Evolutionary conservation across 225 moss, liverwort and hornwort genomes (phyloP).

Genomic region (Bryoerythrophyllum caledonicum): DNA sequence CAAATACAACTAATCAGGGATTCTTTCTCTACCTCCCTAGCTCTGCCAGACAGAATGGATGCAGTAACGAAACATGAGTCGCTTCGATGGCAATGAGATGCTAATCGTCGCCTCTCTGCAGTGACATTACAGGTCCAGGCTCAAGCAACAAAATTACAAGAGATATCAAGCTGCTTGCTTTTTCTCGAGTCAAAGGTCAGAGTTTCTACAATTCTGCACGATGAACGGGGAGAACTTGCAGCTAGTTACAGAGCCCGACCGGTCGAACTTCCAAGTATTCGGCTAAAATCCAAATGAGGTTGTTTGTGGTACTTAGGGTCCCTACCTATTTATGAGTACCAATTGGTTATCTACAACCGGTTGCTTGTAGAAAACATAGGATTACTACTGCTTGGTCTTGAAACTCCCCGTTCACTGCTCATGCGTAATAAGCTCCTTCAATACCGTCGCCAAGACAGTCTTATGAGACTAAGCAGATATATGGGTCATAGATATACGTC

Average conservation of each 20-base stretch:
- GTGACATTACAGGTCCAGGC: slow-evolving; percentile 19
- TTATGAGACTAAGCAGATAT: slow-evolving; percentile 9
- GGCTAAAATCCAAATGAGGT: background rate
- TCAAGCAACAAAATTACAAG: slow-evolving; percentile 14
- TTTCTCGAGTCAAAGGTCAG: slow-evolving; percentile 8
- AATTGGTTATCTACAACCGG: background rate
- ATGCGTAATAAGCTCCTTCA: background rate
- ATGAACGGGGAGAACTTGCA: background rate
- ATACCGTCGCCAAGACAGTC: slow-evolving; percentile 7
- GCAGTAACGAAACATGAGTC: slow-evolving; percentile 15
- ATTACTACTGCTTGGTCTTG: background rate
- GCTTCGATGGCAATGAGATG: slow-evolving; percentile 7
- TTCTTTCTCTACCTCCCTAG: slow-evolving; percentile 5
- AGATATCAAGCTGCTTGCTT: background rate
- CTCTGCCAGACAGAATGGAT: slow-evolving; percentile 15
- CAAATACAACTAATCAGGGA: slow-evolving; percentile 14
- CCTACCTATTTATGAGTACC: background rate
- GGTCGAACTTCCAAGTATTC: too few relatives aligned
- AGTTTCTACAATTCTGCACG: slow-evolving; percentile 17
- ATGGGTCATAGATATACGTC: slow-evolving; percentile 13
- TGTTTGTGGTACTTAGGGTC: background rate
- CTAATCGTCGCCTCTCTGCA: slow-evolving; percentile 13
- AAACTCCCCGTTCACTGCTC: background rate
- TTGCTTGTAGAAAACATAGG: background rate
- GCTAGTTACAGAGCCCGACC: background rate